A percentile compares a stretch with the other conserved stretches of the same genome.
phyloP scores from a whole-genome alignment of 768 basidiomycete genomes.

The Serpula lacrymans region DNA sequence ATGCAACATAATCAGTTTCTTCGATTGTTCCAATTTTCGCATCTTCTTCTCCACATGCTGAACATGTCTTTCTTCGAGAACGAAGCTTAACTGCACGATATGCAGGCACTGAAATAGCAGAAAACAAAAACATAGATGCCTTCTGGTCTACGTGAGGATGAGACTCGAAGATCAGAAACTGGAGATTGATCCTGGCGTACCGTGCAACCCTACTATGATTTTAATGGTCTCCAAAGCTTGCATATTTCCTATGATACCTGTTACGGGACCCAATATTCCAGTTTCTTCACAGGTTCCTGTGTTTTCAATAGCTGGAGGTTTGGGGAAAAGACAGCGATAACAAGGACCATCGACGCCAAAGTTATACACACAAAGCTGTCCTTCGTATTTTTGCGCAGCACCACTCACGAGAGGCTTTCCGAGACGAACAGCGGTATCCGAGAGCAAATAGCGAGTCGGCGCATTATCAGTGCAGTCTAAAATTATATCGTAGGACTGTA shows the following conservation, averaged over 20 bases:
- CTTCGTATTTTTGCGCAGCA: constrained; percentile 84
- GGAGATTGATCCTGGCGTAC: constrained; percentile 31
- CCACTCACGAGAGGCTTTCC: constrained; percentile 87
- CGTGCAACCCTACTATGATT: constrained; percentile 64
- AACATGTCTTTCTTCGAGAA: constrained; percentile 63
- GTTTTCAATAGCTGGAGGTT: constrained; percentile 60
- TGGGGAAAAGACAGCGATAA: constrained; percentile 91
- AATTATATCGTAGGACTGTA: constrained; percentile 68
- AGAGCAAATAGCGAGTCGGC: constrained; percentile 88
- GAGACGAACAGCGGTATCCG: constrained; percentile 75
- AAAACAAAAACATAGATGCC: constrained; percentile 70
- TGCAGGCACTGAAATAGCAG: constrained; percentile 62
- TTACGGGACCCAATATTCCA: constrained; percentile 85
- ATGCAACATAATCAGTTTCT: constrained; percentile 75
- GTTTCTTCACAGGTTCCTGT: constrained; percentile 82
- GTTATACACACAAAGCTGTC: constrained; percentile 78
- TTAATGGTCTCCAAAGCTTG: constrained; percentile 91
- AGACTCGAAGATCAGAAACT: constrained; percentile 4
- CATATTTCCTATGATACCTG: constrained; percentile 84
- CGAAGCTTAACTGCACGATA: constrained; percentile 87
- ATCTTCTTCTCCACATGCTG: constrained; percentile 64
- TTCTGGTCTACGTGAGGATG: constrained; percentile 42
- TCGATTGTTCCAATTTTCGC: constrained; percentile 44
- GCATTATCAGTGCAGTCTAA: constrained; percentile 96
- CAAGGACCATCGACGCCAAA: constrained; percentile 73